Percentiles rank a stretch among this genome's conserved stretches.
Evolutionary conservation across 2,329 filamentous ascomycete species (phyloP).

Genomic region (Trichoderma atrobrunneum): DNA sequence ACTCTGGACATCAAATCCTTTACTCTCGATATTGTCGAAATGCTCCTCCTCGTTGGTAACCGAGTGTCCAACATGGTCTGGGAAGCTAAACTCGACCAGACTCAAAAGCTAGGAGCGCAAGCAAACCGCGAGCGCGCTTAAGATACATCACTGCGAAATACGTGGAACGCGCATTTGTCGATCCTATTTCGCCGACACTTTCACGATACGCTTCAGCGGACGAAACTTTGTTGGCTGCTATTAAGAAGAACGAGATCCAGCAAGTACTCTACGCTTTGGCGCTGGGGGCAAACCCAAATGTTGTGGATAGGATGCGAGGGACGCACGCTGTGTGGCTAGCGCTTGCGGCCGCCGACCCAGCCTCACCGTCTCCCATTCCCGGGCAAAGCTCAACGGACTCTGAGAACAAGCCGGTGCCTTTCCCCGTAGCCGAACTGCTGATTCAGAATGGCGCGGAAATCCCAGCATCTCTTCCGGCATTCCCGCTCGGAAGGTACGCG

Average conservation of each 20-base stretch:
- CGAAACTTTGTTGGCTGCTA: slow-evolving; percentile 84
- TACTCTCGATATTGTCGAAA: slow-evolving; percentile 92
- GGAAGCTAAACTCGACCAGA: slow-evolving; percentile 78
- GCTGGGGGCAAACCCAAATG: slow-evolving; percentile 81
- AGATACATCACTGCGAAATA: slow-evolving; percentile 96
- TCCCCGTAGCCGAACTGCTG: slow-evolving; percentile 86
- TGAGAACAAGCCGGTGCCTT: slow-evolving; percentile 60
- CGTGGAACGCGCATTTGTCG: slow-evolving; percentile 76
- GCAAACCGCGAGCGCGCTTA: slow-evolving; percentile 88
- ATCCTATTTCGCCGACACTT: slow-evolving; percentile 70
- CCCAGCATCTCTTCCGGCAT: slow-evolving; percentile 69
- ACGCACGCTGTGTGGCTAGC: slow-evolving; percentile 90
- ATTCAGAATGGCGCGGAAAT: slow-evolving; percentile 93
- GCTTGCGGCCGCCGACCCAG: slow-evolving; percentile 87
- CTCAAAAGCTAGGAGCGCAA: slow-evolving; percentile 69
- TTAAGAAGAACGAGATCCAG: slow-evolving; percentile 95
- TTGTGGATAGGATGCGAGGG: slow-evolving; percentile 77
- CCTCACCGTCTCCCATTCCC: slow-evolving; percentile 60
- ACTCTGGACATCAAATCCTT: slow-evolving; percentile 96
- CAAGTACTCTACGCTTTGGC: slow-evolving; percentile 89
- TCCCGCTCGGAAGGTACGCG: slow-evolving; percentile 78
- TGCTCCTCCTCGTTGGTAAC: slow-evolving; percentile 88
- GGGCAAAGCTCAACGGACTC: slow-evolving; percentile 41
- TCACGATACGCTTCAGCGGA: slow-evolving; percentile 77
- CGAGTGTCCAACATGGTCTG: slow-evolving; percentile 94